Evolutionary conservation across 73 alveolate species (phyloP), one percentile per base, ranked within the genome.

Genomic region (Paramecium octaurelia): DNA sequence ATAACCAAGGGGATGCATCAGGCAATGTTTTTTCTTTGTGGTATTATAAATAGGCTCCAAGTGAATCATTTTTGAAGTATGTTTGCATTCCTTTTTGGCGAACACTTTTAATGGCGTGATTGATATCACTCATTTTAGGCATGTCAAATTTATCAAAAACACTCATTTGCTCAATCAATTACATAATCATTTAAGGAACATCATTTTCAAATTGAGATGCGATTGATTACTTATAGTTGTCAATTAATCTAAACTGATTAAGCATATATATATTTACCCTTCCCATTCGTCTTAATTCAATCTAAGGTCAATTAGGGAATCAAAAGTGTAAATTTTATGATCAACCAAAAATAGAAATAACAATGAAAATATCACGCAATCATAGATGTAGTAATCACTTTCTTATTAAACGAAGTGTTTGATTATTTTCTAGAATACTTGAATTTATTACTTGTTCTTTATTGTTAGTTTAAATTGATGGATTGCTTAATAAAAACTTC

Each of bases 31-130:
- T 87, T 34, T 35, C 88, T 35, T 86, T 77, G 38, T 87, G 93
- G 21, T 87, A 87, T 58, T 73, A 40, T 20, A 87, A 88, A 60
- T 34, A 87, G 3, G 93, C 93, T 23, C 93, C 85, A 12, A 87
- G 23, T 36, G 88, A 60, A 38, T 87, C 93, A 68, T 87, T 73
- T 48, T 87, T 64, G 23, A 87, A 87, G 64, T 73, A 57, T 11
- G 93, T 87, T 87, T 87, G 34, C 24, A 77, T 57, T 5, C 93
- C 93, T 68, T 87, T 87, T 68, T 87, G 36, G 3, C 83, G 21
- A 21, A 58, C 87, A 23, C 92, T 80, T 48, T 46, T 80, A 8
- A 80, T 80, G 10, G 46, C 46, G 21, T 80, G 50, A 46, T 80
- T 21, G 4, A 80, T 48, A 16, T 42, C 70, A 44, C 29, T 43